A percentile compares a stretch with the other conserved stretches of the same genome.
These are phyloP conservation scores for Lichtheimia corymbifera DNA, from an alignment of 371 early-diverging fungal genomes.

Conservation along the genomic window DNA sequence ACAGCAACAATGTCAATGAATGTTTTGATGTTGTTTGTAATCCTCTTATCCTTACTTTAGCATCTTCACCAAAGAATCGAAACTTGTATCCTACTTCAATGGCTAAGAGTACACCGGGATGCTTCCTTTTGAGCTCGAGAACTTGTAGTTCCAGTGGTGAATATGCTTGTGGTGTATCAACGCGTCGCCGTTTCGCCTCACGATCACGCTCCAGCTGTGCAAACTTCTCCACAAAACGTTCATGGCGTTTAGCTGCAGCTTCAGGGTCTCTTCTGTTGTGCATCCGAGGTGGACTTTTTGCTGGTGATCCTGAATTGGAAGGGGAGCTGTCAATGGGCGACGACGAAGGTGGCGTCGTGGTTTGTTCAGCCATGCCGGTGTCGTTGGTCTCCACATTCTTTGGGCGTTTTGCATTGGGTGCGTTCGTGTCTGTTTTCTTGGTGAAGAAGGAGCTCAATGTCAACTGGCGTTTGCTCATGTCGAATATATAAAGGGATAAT, in stretches of 20 bases:
- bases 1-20: neutral
- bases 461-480: slow-evolving; percentile 31
- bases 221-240: slow-evolving; percentile 29
- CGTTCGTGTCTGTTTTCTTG: slow-evolving; percentile 6
- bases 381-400: neutral
- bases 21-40: neutral
- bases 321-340: no score
- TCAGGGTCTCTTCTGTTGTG: no score
- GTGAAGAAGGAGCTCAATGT: slow-evolving; percentile 29
- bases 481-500: neutral
- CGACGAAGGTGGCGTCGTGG: no score
- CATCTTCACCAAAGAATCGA: slow-evolving; percentile 81
- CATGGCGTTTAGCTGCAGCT: slow-evolving; percentile 18
- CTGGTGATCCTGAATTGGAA: no score
- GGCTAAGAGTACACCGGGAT: slow-evolving; percentile 73
- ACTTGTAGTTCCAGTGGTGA: slow-evolving; percentile 85
- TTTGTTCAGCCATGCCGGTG: neutral
- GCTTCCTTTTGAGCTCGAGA: slow-evolving; percentile 65
- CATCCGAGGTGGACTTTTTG: no score
- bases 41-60: slow-evolving; percentile 35
- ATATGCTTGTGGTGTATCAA: slow-evolving; percentile 27
- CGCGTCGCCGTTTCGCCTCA: slow-evolving; percentile 16
- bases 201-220: slow-evolving; percentile 22
- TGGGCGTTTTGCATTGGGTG: neutral
- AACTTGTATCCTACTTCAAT: slow-evolving; percentile 92